Base-by-base conservation (phyloP, 345 rosid genomes). In the Eucalyptus tenuipes region DNA sequence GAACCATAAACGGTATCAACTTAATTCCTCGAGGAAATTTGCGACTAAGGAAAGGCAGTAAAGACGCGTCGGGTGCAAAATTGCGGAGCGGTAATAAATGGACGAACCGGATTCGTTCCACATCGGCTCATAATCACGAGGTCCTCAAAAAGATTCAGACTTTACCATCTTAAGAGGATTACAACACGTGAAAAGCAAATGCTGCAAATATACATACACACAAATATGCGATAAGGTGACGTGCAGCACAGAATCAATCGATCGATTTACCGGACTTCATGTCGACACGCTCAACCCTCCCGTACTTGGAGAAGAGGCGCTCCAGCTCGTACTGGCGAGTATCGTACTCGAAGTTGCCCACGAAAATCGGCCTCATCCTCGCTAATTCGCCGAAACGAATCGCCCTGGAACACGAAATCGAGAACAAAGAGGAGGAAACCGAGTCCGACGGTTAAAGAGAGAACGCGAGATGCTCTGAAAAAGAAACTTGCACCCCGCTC, bases 291-390 rank as follows among this genome's bases (percentile, higher is more conserved):
- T 97, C 98, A 64, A 95, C 94, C 80, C 95, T 94, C 87, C 99
- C 98, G 81, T 94, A 94, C 92, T 95, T 96, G 89, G 95, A 88
- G 91, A 96, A 96, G 61, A 95, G 75, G 8, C 97, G 93, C 81
- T 97, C 98, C 87, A 96, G 91, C 87, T 97, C 98, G 6, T 96
- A 93, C 57, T 95, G 99, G 33, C 98, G 96, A 85, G 97, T 95
- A 13, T 95, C 98, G 89, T 92, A 94, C 94, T 94, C 98, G 37
- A 97, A 95, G 90, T 96, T 97, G 40, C 98, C 98, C 3, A 94
- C 96, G 87, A 95, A 95, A 37, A 97, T 88, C 17, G 96, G 98
- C 87, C 93, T 93, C 94, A 95, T 92, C 91, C 88, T 91, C 87
- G 64, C 84, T 37, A 2, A 18, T 11, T 18, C 7, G 47, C 45